Base-by-base conservation (phyloP, 768 basidiomycete species). In the Naganishia randhawae region DNA sequence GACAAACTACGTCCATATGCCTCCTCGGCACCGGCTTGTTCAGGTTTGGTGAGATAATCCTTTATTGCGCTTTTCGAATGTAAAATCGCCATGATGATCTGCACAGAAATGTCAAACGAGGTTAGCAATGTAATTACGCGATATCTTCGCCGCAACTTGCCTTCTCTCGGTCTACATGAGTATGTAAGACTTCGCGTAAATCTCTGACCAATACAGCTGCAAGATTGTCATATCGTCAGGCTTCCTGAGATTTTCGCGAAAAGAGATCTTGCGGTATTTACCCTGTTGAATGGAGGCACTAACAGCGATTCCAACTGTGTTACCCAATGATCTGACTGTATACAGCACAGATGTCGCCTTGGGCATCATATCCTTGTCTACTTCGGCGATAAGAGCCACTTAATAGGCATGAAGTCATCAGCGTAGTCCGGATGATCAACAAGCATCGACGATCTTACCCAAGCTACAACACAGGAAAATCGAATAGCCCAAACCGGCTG, bases 271-370 rank as follows among this genome's bases (percentile, higher is more conserved):
- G 27, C 2, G 5, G 39, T 3, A 61, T 57, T 37, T 17, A 62
- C 66, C 69, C 51, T 70, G 69, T 54, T 80, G 78, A n/a, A 78
- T 67, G 1, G 77, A 80, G 0, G 73, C 72, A 37, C 76, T 76
- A 2, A 76, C 39, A 22, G 75, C 72, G 7, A 80, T 73, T 16
- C 78, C 78, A 2, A 77, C 65, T 1, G 78, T 77, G 14, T 66
- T 75, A 2, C 78, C 78, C 14, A 80, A 73, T 16, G 72, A 71
- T n/a, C 78, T 72, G n/a, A 71, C 67, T 25, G 74, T 78, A 68
- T 77, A 80, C 11, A 78, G 71, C 8, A 78, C 48, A 2, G 78
- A 77, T 0, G 78, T 80, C 6, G 78, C 78, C 67, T 76, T 75
- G 19, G 78, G 77, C 78, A 80, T 80, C 39, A 67, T 71, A 52